These are phyloP conservation scores for Lodderomyces theae DNA, from an alignment of 1,139 yeast species.

Conservation along the genomic window DNA sequence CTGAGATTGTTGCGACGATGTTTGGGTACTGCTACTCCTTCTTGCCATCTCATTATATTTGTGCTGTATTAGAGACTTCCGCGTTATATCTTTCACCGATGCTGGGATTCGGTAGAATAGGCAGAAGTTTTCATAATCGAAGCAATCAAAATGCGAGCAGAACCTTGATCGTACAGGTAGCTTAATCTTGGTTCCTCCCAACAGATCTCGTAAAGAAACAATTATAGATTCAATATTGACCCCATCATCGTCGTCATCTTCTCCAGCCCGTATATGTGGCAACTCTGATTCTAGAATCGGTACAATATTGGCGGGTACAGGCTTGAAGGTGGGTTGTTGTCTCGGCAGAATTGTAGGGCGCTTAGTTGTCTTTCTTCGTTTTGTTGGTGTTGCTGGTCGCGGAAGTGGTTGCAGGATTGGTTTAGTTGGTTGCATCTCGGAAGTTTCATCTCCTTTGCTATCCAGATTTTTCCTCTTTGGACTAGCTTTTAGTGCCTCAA, in stretches of 20 bases:
- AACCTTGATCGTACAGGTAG: conserved; percentile 39
- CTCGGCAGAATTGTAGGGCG: not conserved
- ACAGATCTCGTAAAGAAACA: conserved; percentile 32
- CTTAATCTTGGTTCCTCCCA: conserved; percentile 35
- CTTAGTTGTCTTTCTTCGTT: not conserved
- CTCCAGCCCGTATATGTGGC: conserved; percentile 21
- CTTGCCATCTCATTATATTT: conserved; percentile 23
- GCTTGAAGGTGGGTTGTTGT: conserved; percentile 16
- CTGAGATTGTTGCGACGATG: not conserved
- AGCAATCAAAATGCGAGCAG: conserved; percentile 47
- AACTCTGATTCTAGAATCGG: conserved; percentile 24
- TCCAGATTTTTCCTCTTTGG: not conserved
- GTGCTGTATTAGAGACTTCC: conserved; percentile 27
- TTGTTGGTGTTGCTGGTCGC: not conserved
- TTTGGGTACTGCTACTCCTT: conserved; percentile 10
- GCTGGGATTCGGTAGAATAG: conserved; percentile 34
- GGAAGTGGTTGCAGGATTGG: not conserved
- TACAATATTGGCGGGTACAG: conserved; percentile 26
- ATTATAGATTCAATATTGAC: conserved; percentile 28
- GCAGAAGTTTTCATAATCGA: conserved; percentile 46
- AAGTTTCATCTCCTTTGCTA: not conserved
- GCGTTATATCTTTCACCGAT: conserved; percentile 27
- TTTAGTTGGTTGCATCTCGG: not conserved
- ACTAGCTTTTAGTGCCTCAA: not conserved
- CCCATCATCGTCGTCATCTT: conserved; percentile 24